Evolutionary conservation across 2,329 filamentous ascomycete species (phyloP), one percentile per base, ranked within the genome.

Genomic region (Claviceps humidiphila): DNA sequence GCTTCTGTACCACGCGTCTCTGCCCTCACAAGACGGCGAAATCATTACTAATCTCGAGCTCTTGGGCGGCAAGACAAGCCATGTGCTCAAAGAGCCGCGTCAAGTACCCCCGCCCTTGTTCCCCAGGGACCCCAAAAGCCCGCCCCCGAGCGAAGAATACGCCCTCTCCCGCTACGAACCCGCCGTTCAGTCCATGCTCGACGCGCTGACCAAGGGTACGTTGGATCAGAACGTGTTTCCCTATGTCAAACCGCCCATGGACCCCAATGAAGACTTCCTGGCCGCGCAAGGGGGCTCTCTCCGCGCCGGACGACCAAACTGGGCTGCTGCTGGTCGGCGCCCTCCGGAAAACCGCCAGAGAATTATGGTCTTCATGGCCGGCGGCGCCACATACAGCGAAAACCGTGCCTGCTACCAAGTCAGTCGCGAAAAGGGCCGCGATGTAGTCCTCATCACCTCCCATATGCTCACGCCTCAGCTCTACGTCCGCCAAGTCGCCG

Each of bases 351-450:
- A 90, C 58, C 81, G 85, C 51, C 93, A 98, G 66, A 82, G 93
- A 50, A 78, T 97, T 51, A 87, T 98, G 54, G 84, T 97, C 16
- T 97, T 95, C 65, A 85, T 97, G 77, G 93, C 91, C 1, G 93
- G 93, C 47, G 93, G 93, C 45, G 93, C 93, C 20, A 97, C 93
- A 0, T 95, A 91, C 66, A 89, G 88, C 5, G 93, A 98, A 69
- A 79, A 87, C 37, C 82, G 93, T 30, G 78, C 83, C 13, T 98
- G 93, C 70, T 97, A 97, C 65, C 89, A 96, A 61, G 73, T 91
- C 26, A 85, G 87, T 2, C 77, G 82, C 50, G 73, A 81, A 49
- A 81, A 81, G 47, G 81, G 80, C 50, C 81, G 85, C 57, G 93
- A 98, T 60, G 73, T 97, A n/a, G 87, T 94, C 64, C 78, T 98